phyloP scores from a whole-genome alignment of 1,284 basidiomycete genomes.

The Moniliella sp. region DNA sequence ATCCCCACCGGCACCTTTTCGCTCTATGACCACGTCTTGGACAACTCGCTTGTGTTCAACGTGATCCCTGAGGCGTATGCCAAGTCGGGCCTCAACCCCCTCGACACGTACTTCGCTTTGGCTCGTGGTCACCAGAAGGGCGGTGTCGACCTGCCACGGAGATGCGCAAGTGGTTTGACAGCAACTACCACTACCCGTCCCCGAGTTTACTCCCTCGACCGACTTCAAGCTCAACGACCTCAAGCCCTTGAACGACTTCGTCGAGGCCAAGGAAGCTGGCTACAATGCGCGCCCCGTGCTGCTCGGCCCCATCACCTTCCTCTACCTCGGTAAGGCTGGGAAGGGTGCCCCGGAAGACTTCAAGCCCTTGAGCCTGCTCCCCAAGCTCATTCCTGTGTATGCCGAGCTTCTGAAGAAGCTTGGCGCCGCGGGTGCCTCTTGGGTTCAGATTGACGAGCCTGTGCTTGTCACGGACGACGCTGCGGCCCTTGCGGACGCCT shows the following conservation, averaged over 20 bases:
- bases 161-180: conserved; percentile 99
- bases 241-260: conserved; percentile 66
- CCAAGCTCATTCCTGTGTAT: conserved; percentile 78
- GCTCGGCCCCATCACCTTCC: conserved; percentile 86
- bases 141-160: conserved; percentile 90
- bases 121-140: conserved; percentile 84
- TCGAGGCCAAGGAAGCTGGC: conserved; percentile 77
- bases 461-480: conserved; percentile 78
- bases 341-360: too few relatives aligned
- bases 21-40: conserved; percentile 94
- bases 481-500: conserved; percentile 57
- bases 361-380: conserved; percentile 70
- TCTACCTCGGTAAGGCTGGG: conserved; percentile 82
- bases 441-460: conserved; percentile 93
- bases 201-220: conserved; percentile 73
- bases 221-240: conserved; percentile 95
- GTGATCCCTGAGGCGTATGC: conserved; percentile 86
- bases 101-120: conserved; percentile 81
- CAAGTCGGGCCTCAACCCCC: conserved; percentile 60
- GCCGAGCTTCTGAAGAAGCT: conserved; percentile 72
- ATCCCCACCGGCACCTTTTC: conserved; percentile 94
- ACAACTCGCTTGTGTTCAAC: conserved; percentile 88
- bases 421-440: conserved; percentile 73
- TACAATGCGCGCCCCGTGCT: conserved; percentile 81
- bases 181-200: conserved; percentile 98